A percentile compares a stretch with the other conserved stretches of the same genome.
Evolutionary conservation across 164 flowering plant genomes (phyloP).

Genomic region (Litsea cubeba): DNA sequence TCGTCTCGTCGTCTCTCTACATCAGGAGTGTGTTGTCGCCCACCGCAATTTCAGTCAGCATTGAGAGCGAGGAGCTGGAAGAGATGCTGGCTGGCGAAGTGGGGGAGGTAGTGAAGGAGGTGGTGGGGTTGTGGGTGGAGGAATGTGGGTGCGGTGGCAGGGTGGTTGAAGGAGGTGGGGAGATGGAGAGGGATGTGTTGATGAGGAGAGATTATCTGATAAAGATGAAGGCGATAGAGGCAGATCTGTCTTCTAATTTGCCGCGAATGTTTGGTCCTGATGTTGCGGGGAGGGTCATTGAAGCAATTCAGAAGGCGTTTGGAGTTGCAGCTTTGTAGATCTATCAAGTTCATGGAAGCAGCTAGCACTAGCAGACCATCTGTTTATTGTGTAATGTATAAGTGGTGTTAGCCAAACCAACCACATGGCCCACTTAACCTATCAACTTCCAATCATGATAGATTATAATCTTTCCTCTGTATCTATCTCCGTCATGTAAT

Average conservation of each 20-base stretch:
- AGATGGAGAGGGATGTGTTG: constrained; percentile 34
- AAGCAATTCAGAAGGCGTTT: constrained; percentile 32
- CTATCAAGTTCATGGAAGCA: too few relatives aligned
- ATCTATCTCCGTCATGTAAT: too few relatives aligned
- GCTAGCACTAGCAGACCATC: too few relatives aligned
- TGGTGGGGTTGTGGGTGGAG: constrained; percentile 54
- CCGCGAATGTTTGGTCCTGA: constrained; percentile 80
- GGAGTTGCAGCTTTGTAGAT: constrained; percentile 1
- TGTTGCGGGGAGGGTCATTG: constrained; percentile 42
- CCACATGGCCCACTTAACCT: too few relatives aligned
- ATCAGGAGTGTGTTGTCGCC: constrained; percentile 58
- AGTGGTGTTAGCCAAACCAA: too few relatives aligned
- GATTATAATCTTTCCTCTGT: too few relatives aligned
- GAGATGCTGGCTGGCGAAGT: constrained; percentile 39
- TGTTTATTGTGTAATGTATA: too few relatives aligned
- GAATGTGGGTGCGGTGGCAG: constrained; percentile 35
- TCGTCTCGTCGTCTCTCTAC: constrained; percentile 50
- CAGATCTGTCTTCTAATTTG: constrained; percentile 57
- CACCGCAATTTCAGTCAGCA: constrained; percentile 37
- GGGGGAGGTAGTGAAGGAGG: constrained; percentile 34
- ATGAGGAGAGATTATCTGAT: constrained; percentile 45
- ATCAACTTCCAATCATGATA: too few relatives aligned
- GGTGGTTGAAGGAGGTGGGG: constrained; percentile 24
- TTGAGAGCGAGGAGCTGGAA: constrained; percentile 42
- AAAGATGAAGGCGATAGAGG: constrained; percentile 53